Base-by-base conservation (phyloP, 164 flowering plant species). In the Berberis thunbergii region DNA sequence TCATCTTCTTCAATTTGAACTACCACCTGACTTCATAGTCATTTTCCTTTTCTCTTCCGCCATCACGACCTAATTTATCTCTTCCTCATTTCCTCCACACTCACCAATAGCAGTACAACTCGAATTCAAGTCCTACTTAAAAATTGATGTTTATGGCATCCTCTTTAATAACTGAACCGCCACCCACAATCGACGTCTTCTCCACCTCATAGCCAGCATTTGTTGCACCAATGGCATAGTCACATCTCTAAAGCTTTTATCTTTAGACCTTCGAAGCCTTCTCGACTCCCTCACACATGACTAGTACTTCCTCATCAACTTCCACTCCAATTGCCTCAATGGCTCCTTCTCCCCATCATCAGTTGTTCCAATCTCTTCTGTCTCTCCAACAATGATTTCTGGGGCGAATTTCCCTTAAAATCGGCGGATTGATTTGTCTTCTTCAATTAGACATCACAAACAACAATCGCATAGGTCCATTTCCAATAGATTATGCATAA, bases 241-340 rank as follows among this genome's bases (percentile, higher is more conserved):
- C 71, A 64, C 73, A 38, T 59, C 80, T 46, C 83, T 94, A 59
- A 72, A 81, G 0, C 85, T 94, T 26, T 86, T 93, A 4, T 81
- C 80, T 49, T 72, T 81, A 58, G 78, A 80, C 60, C 86, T 94
- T 57, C 85, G 93, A 4, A 97, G 99, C 9, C 85, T 91, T 4
- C 50, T 91, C 56, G 77, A 75, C 60, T 64, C 87, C 0, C 86
- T 94, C 46, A 66, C 93, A 45, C 57, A 69, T 2, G 81, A 79
- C 69, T 87, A 87, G 73, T 90, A 91, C 60, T 93, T 95, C 64
- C 11, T 83, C 64, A 84, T 94, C n/a, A 88, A 91, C 68, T 88
- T 95, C 73, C 83, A 75, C 48, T 62, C 75, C 41, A 95, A 95
- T 75, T 90, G 97, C 60, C 82, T 95, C 56, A 89, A 87, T 71